Evolutionary conservation across 495 filamentous ascomycete genomes (phyloP), one percentile per base, ranked within the genome.

Genomic region (Cudoniella acicularis): DNA sequence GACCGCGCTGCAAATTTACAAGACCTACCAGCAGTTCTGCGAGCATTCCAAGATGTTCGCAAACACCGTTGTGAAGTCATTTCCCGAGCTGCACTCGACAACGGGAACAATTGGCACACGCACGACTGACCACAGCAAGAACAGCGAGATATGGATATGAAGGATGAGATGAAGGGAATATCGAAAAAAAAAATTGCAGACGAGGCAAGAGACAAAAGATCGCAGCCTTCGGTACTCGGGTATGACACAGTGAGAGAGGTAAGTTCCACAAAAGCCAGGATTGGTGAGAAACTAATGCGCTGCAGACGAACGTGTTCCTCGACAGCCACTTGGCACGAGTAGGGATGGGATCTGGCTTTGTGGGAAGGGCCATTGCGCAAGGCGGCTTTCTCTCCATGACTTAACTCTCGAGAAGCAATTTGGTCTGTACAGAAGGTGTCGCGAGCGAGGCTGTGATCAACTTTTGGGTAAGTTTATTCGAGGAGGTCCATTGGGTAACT

Each of bases 211-310:
- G 43, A 49, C 36, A 17, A 36, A 23, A 36, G 22, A 13, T 24
- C 22, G 3, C 54, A 48, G 22, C 54, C 41, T 6, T 24, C 18
- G 41, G 4, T 56, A 17, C 48, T 56, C n/a, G 54, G 54, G 13
- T 56, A 56, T 49, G 54, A 56, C 36, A 36, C 54, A 27, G 54
- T 49, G 54, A 49, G 23, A 20, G 41, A 40, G 54, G 54, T 56
- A 21, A 48, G 54, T 24, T 6, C 4, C 30, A 6, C 30, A 36
- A 36, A 4, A 36, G 6, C 4, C 4, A 13, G 13, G 4, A 13
- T 36, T 13, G 30, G 13, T 13, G 6, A 4, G 4, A 36, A 13
- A 36, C 30, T 36, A 13, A 13, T 13, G 30, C 30, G 4, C 30
- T 36, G n/a, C 30, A 36, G 13, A 36, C 30, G 4, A 4, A 13